These are phyloP conservation scores for Pyrenochaeta sp. DNA, from an alignment of 2,329 filamentous ascomycete species.

Conservation along the genomic window DNA sequence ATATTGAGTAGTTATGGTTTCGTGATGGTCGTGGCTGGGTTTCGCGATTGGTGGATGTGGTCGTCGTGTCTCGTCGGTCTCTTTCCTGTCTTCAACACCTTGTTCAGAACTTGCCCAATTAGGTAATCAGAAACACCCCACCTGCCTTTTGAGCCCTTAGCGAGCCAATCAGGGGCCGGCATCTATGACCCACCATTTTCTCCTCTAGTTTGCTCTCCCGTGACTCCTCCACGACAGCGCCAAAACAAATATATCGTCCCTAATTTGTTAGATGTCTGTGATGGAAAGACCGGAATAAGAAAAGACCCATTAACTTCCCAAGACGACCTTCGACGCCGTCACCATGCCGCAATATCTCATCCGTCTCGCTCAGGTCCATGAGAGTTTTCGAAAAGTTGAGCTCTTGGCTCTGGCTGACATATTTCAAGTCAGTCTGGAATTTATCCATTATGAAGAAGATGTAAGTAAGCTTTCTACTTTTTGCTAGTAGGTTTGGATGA, in stretches of 20 bases:
- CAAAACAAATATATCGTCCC: conserved; percentile 1
- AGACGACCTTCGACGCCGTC: neutral
- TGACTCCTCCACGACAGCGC: conserved; percentile 18
- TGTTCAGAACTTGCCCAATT: no score
- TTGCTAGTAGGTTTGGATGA: neutral
- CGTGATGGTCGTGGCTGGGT: no score
- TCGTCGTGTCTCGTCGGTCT: no score
- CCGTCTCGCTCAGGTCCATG: conserved; percentile 86
- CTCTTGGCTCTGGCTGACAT: conserved; percentile 79
- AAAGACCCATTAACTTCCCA: neutral
- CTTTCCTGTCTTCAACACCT: no score
- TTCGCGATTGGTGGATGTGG: no score
- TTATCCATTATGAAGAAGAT: conserved; percentile 76
- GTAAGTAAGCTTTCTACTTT: conserved; percentile 60
- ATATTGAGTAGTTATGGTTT: no score
- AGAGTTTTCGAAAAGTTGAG: conserved; percentile 88
- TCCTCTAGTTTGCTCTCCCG: conserved; percentile 11
- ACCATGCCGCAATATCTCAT: conserved; percentile 76
- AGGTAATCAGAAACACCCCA: no score
- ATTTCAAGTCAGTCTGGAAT: conserved; percentile 70
- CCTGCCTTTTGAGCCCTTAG: no score
- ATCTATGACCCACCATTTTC: conserved; percentile 20
- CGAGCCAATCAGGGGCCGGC: conserved; percentile 19
- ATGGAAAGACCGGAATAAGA: conserved; percentile 33
- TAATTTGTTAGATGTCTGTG: conserved; percentile 1